Evolutionary conservation across 495 filamentous ascomycete species (phyloP).

Genomic region (Bombardia bombarda): DNA sequence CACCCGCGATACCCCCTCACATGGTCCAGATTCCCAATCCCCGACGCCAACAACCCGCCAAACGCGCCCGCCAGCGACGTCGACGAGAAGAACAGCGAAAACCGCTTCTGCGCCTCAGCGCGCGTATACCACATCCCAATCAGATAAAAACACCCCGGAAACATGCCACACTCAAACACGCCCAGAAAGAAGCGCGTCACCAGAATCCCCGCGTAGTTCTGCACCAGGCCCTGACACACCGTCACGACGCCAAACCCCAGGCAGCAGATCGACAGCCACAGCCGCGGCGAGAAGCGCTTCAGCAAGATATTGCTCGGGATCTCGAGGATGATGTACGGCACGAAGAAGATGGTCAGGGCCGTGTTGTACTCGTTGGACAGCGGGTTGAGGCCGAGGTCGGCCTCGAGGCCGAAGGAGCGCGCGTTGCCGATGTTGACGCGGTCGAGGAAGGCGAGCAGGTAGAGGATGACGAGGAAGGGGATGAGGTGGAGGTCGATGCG

Average conservation of each 20-base stretch:
- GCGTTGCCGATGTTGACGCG: conserved; percentile 68
- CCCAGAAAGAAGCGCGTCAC: conserved; percentile 83
- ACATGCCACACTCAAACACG: conserved; percentile 84
- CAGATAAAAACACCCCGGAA: conserved; percentile 79
- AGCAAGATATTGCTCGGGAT: conserved; percentile 87
- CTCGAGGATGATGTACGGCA: conserved; percentile 80
- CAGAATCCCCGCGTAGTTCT: conserved; percentile 71
- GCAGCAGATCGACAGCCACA: conserved; percentile 81
- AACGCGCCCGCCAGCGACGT: conserved; percentile 83
- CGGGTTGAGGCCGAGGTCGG: conserved; percentile 52
- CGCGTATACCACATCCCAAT: conserved; percentile 82
- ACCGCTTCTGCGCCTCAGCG: conserved; percentile 78
- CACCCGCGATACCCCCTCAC: conserved; percentile 68
- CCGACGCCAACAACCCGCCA: conserved; percentile 73
- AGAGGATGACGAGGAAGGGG: conserved; percentile 74
- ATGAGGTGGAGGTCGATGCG: conserved; percentile 77
- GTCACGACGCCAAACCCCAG: conserved; percentile 73
- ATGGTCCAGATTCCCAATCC: conserved; percentile 74
- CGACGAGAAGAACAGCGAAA: conserved; percentile 76
- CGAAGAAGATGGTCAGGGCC: conserved; percentile 82
- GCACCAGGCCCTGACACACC: conserved; percentile 69
- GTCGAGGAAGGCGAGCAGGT: conserved; percentile 82
- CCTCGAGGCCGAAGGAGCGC: conserved; percentile 51
- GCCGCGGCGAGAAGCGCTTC: conserved; percentile 69
- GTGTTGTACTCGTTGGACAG: conserved; percentile 58